A percentile compares a stretch with the other conserved stretches of the same genome.
These are phyloP conservation scores for Epichloe gansuensis DNA, from an alignment of 2,329 filamentous ascomycete genomes.

Conservation along the genomic window DNA sequence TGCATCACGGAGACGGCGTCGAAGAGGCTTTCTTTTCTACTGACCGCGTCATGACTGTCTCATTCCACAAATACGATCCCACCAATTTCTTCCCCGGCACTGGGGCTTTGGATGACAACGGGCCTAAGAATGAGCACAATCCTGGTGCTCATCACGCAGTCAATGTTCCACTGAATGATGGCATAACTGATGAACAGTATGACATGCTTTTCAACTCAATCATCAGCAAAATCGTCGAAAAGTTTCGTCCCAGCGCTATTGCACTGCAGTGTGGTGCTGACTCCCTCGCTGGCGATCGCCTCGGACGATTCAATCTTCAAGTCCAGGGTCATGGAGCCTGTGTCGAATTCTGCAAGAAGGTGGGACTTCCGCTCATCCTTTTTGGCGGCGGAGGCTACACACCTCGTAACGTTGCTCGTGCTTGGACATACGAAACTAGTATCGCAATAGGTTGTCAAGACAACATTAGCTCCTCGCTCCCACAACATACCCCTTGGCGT, in stretches of 20 bases:
- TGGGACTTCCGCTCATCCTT: conserved; percentile 70
- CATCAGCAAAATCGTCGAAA: conserved; percentile 63
- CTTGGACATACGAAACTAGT: conserved; percentile 93
- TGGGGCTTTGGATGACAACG: conserved; percentile 74
- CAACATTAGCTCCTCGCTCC: conserved; percentile 59
- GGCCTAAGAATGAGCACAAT: conserved; percentile 70
- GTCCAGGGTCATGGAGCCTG: conserved; percentile 89
- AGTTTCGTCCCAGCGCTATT: conserved; percentile 81
- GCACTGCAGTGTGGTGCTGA: conserved; percentile 94
- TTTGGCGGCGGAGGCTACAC: conserved; percentile 95
- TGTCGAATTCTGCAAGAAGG: conserved; percentile 74
- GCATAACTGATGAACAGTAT: conserved; percentile 86
- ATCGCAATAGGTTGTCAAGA: conserved; percentile 68
- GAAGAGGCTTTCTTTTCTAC: conserved; percentile 86
- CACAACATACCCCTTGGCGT: conserved; percentile 69
- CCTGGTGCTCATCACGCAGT: conserved; percentile 79
- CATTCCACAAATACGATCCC: conserved; percentile 93
- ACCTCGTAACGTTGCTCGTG: conserved; percentile 86
- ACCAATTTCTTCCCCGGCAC: conserved; percentile 79
- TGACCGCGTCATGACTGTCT: conserved; percentile 81
- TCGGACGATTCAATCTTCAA: conserved; percentile 93
- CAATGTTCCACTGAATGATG: conserved; percentile 82
- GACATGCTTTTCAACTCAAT: conserved; percentile 71
- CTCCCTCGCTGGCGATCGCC: conserved; percentile 80
- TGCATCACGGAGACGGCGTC: conserved; percentile 83